Base-by-base conservation (phyloP, 2,329 filamentous ascomycete species). In the Colletotrichum sp. region DNA sequence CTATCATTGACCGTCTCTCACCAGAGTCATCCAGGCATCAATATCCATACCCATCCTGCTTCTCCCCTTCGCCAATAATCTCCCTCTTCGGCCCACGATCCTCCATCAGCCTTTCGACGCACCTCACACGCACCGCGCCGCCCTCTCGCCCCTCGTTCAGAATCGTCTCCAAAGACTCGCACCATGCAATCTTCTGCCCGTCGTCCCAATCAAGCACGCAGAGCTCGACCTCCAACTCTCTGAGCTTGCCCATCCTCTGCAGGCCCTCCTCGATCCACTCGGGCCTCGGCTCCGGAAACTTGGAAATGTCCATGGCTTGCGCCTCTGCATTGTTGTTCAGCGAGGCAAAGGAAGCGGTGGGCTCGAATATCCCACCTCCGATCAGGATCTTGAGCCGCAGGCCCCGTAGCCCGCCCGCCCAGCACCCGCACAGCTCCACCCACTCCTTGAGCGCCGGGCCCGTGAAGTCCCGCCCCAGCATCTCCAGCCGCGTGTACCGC, bases 221-320 rank as follows among this genome's bases (percentile, higher is more conserved):
- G 8, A 87, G 77, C 77, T 87, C 86, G 67, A 87, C 80, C 78
- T 87, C 86, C 6, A 87, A 70, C 64, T 76, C 79, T 74, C 82
- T 77, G 63, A 87, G 77, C 16, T 64, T 75, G 7, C 31, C 43
- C 75, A 87, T 75, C 55, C 73, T 74, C 18, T 75, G 69, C 58
- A 87, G 76, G 3, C 84, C 83, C 7, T 73, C 77, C 43, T 80
- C 80, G 33, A 84, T 76, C 82, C 81, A 83, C 12, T 69, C 69
- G 62, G 66, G 71, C 21, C 29, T 57, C 55, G 73, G 72, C 21
- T 70, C 72, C n/a, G 68, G 69, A 38, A 81, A 75, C 6, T 24
- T 43, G 13, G 43, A 33, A 51, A 83, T 67, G 16, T 72, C 54
- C 72, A 81, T 79, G 68, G 80, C 81, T 24, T 63, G 61, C 29